These are phyloP conservation scores for Miscanthus sacchariflorus DNA, from an alignment of 202 grass and related monocot genomes.

Conservation along the genomic window DNA sequence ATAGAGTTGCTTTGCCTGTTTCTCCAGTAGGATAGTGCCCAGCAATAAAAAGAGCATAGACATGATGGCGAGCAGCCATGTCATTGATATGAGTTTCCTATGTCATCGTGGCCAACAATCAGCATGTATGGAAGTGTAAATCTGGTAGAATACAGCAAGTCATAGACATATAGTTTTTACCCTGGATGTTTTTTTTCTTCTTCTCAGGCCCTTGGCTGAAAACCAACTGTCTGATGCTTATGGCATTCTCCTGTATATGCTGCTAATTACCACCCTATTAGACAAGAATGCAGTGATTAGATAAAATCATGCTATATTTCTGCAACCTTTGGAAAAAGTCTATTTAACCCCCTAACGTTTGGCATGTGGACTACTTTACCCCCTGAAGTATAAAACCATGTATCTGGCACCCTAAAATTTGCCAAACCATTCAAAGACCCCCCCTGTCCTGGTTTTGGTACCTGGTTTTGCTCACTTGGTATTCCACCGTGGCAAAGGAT, in stretches of 20 bases:
- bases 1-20: neutral
- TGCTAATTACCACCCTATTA: neutral
- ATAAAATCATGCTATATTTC: neutral
- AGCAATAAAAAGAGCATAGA: neutral
- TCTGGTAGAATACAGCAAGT: neutral
- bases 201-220: neutral
- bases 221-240: constrained; percentile 7
- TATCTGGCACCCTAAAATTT: no score
- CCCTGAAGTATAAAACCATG: no score
- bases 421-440: no score
- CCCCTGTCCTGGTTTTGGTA: no score
- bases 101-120: constrained; percentile 11
- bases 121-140: neutral
- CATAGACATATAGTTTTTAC: neutral
- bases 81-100: neutral
- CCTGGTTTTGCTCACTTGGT: no score
- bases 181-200: neutral
- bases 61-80: neutral
- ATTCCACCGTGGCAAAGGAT: no score
- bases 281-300: neutral
- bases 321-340: neutral
- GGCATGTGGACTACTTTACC: no score
- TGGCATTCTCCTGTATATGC: constrained; percentile 1
- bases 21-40: neutral
- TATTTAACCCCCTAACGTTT: no score